These are phyloP conservation scores for Ganoderma boninense DNA, from an alignment of 1,284 basidiomycete genomes.

Conservation along the genomic window DNA sequence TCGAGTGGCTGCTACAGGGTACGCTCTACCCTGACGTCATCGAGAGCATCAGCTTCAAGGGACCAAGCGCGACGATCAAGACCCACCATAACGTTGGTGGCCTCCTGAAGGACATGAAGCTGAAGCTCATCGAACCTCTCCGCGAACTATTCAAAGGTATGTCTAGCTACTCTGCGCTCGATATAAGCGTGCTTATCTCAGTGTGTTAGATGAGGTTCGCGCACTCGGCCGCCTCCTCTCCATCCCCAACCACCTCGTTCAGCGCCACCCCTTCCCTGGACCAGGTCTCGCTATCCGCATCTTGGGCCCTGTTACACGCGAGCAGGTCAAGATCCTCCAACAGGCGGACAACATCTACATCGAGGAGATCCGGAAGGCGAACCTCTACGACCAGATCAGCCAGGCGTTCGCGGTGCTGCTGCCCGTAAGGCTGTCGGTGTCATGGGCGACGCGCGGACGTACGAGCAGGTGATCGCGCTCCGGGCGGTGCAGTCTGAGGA, in stretches of 20 bases:
- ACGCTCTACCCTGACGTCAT: constrained; percentile 99
- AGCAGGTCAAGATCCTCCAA: constrained; percentile 95
- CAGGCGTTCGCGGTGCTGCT: constrained; percentile 98
- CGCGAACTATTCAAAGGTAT: constrained; percentile 98
- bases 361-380: constrained; percentile 94
- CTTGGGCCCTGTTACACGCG: constrained; percentile 91
- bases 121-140: constrained; percentile 98
- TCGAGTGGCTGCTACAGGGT: constrained; percentile 98
- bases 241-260: constrained; percentile 94
- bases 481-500: constrained; percentile 94
- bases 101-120: constrained; percentile 96
- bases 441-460: constrained; percentile 97
- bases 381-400: constrained; percentile 93
- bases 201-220: constrained; percentile 88
- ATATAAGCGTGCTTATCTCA: constrained; percentile 9
- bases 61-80: constrained; percentile 99
- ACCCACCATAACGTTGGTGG: constrained; percentile 99
- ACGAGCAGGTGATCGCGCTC: constrained; percentile 95
- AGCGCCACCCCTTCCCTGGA: constrained; percentile 99
- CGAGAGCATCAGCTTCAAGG: constrained; percentile 99
- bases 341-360: constrained; percentile 97
- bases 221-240: constrained; percentile 90
- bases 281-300: constrained; percentile 99
- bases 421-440: constrained; percentile 98
- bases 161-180: constrained; percentile 17